These are phyloP conservation scores for Penicillium expansum DNA, from an alignment of 2,329 filamentous ascomycete species.

Conservation along the genomic window DNA sequence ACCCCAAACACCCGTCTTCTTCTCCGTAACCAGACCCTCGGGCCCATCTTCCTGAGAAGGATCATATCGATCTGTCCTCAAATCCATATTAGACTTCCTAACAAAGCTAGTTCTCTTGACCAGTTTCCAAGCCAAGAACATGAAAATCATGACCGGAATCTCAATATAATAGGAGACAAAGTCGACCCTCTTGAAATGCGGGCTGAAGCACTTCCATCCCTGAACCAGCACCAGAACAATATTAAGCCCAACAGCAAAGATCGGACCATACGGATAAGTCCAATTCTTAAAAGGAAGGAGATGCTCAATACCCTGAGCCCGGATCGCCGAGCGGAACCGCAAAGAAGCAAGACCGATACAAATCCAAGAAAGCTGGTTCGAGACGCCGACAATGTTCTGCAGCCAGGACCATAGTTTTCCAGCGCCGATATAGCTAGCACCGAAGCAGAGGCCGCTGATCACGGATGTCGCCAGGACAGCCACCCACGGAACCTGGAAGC, in stretches of 20 bases:
- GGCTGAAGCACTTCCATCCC: conserved; percentile 60
- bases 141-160: conserved; percentile 57
- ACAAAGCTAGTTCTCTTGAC: conserved; percentile 50
- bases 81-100: conserved; percentile 49
- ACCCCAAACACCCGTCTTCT: conserved; percentile 12
- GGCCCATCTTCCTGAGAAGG: conserved; percentile 24
- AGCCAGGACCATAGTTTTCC: conserved; percentile 66
- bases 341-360: conserved; percentile 63
- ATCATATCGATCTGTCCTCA: conserved; percentile 49
- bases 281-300: conserved; percentile 64
- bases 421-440: conserved; percentile 63
- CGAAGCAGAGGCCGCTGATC: conserved; percentile 60
- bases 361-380: conserved; percentile 64
- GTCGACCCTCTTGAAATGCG: conserved; percentile 55
- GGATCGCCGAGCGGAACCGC: conserved; percentile 61
- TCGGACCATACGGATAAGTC: conserved; percentile 63
- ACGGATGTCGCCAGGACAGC: conserved; percentile 55
- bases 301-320: conserved; percentile 59
- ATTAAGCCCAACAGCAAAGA: conserved; percentile 57
- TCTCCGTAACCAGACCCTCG: conserved; percentile 22
- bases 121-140: conserved; percentile 57
- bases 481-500: conserved; percentile 53
- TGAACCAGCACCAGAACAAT: conserved; percentile 61
- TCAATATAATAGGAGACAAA: conserved; percentile 66
- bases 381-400: conserved; percentile 66